A percentile compares a stretch with the other conserved stretches of the same genome.
Evolutionary conservation across 2,329 filamentous ascomycete species (phyloP).

Genomic region (Colletotrichum aenigma): DNA sequence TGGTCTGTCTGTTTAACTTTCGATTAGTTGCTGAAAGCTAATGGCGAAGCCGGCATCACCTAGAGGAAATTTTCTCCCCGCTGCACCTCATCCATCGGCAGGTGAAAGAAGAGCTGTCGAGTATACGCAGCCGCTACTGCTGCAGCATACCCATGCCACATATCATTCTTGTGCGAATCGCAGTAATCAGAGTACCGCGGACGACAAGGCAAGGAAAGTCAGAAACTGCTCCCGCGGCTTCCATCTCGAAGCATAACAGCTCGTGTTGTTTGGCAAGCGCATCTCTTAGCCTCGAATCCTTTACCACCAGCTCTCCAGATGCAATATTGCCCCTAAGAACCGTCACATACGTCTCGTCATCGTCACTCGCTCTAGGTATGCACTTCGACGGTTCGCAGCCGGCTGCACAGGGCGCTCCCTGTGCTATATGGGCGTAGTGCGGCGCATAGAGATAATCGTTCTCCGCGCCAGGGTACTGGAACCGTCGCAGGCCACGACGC

Average conservation of each 20-base stretch:
- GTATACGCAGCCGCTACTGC: slow-evolving; percentile 17
- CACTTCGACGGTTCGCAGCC: slow-evolving; percentile 4
- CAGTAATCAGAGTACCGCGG: slow-evolving; percentile 22
- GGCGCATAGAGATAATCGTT: neutral
- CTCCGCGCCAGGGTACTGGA: neutral
- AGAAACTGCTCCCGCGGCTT: slow-evolving; percentile 17
- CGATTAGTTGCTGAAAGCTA: neutral
- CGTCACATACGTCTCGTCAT: slow-evolving; percentile 1
- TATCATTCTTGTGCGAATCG: slow-evolving; percentile 20
- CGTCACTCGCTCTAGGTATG: slow-evolving; percentile 9
- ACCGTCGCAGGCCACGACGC: neutral
- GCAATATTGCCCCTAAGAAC: slow-evolving; percentile 24
- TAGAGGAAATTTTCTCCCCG: neutral
- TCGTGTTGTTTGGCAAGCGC: neutral
- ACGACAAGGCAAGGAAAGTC: slow-evolving; percentile 21
- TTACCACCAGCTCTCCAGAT: slow-evolving; percentile 20
- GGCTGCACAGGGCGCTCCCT: neutral
- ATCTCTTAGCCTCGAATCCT: slow-evolving; percentile 20
- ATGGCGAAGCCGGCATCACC: no score
- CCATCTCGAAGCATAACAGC: slow-evolving; percentile 24
- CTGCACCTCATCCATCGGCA: slow-evolving; percentile 1
- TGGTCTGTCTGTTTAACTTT: neutral
- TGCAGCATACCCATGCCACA: slow-evolving; percentile 14
- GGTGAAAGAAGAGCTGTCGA: slow-evolving; percentile 18
- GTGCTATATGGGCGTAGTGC: neutral